Conservation (phyloP, 2,329 filamentous ascomycete species). For the Trichothecium sympodiale region DNA sequence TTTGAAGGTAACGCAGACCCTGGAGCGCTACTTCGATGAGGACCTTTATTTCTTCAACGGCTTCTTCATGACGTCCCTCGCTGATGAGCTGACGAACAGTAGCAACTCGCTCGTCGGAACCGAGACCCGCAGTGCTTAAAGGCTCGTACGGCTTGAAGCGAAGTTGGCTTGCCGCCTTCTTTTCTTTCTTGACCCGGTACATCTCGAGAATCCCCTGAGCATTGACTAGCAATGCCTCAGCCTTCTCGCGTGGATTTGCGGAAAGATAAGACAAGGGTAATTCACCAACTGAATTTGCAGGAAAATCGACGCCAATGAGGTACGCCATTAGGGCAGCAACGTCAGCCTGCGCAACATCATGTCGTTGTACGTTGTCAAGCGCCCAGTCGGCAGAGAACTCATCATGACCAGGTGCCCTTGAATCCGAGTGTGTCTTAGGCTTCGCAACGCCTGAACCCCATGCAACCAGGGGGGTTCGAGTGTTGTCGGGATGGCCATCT, state of each 20-base stretch:
- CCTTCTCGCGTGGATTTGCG: conserved; percentile 63
- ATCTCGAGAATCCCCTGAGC: conserved; percentile 84
- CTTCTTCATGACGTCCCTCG: conserved; percentile 55
- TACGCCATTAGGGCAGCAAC: conserved; percentile 94
- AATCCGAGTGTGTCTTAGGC: conserved; percentile 47
- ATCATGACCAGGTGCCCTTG: conserved; percentile 69
- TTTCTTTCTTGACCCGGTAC: conserved; percentile 86
- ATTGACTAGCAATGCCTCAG: conserved; percentile 74
- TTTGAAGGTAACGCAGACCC: conserved; percentile 87
- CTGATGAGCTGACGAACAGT: conserved; percentile 60
- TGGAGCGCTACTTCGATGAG: conserved; percentile 69
- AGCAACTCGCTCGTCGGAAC: conserved; percentile 54
- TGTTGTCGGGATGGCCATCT: conserved; percentile 95
- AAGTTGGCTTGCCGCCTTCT: conserved; percentile 66
- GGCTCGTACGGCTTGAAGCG: conserved; percentile 66
- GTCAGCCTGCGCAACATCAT: conserved; percentile 91
- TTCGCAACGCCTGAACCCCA: conserved; percentile 88
- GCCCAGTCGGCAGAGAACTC: conserved; percentile 87
- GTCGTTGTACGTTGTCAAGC: conserved; percentile 66
- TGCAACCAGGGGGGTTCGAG: conserved; percentile 78
- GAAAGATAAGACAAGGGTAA: conserved; percentile 75
- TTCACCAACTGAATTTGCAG: conserved; percentile 92
- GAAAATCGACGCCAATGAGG: conserved; percentile 76
- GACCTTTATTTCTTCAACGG: conserved; percentile 66
- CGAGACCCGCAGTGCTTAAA: conserved; percentile 52